Base-by-base conservation (phyloP, 495 filamentous ascomycete species). In the Massariosphaeria phaeospora region DNA sequence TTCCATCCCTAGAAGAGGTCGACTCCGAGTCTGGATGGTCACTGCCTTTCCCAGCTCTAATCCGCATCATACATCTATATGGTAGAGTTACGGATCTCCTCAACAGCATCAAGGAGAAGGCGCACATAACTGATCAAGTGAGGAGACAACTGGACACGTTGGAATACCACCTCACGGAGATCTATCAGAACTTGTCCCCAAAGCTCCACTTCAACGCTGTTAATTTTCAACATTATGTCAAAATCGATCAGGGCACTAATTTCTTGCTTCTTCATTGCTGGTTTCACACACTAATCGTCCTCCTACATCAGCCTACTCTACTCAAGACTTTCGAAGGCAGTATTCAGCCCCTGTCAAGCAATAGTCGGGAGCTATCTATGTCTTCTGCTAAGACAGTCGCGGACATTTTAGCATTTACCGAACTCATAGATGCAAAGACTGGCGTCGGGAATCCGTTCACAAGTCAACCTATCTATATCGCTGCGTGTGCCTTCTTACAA, bases 231-330 rank as follows among this genome's bases (percentile, higher is more conserved):
- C 61, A 63, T 66, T 89, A 91, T 61, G 83, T 86, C 12, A 84
- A 83, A 63, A 78, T 78, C 25, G 82, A 85, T 33, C 84, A 91
- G 55, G 84, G 87, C 24, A 86, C 86, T 10, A 90, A 86, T 40
- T 94, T 91, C 54, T 84, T 91, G 47, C 75, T 94, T n/a, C 73
- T 91, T 25, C 88, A 94, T 65, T 88, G 91, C 65, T 94, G 88
- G 88, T 91, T 91, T 62, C 88, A 94, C 61, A 86, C 88, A 0
- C 70, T 91, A 34, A 89, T 94, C 49, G 86, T 91, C 29, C 75
- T 94, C 8, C 76, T 94, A 9, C 86, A 94, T 63, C 86, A 89
- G 54, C 88, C 88, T 1, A 88, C 86, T 1, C 68, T 93, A 5
- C 72, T 93, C 25, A 83, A 88, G 54, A 84, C 83, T 0, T 88